Conservation (phyloP, 495 filamentous ascomycete genomes). For the Platismatia glauca region DNA sequence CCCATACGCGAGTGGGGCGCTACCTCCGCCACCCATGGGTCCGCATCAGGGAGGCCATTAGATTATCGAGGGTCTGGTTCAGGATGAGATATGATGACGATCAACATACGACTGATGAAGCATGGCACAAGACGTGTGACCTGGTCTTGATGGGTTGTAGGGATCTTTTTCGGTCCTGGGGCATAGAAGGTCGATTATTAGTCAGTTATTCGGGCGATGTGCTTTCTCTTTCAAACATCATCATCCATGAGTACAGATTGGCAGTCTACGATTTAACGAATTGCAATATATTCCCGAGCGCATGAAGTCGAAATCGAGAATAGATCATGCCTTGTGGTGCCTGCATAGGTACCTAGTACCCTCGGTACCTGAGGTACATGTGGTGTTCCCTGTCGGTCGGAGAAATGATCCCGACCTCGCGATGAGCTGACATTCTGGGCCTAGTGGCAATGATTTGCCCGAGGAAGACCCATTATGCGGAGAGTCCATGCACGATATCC, state of each 20-base stretch:
- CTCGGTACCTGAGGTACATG: too few species aligned
- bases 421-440: neutral
- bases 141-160: neutral
- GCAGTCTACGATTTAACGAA: neutral
- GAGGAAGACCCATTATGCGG: neutral
- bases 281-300: neutral
- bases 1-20: slow-evolving; percentile 10
- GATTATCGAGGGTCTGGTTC: neutral
- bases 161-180: neutral
- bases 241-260: neutral
- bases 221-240: neutral
- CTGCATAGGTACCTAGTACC: too few species aligned
- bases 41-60: slow-evolving; percentile 8
- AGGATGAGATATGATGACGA: neutral
- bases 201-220: neutral
- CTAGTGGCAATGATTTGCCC: neutral
- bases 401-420: too few species aligned
- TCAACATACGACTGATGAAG: neutral
- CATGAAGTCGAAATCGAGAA: neutral
- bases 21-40: slow-evolving; percentile 20
- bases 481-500: neutral
- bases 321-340: too few species aligned
- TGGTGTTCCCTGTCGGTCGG: too few species aligned
- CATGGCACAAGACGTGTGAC: neutral
- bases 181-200: neutral